These are phyloP conservation scores for Posidonia oceanica DNA, from an alignment of 116 monocot genomes.

Conservation along the genomic window DNA sequence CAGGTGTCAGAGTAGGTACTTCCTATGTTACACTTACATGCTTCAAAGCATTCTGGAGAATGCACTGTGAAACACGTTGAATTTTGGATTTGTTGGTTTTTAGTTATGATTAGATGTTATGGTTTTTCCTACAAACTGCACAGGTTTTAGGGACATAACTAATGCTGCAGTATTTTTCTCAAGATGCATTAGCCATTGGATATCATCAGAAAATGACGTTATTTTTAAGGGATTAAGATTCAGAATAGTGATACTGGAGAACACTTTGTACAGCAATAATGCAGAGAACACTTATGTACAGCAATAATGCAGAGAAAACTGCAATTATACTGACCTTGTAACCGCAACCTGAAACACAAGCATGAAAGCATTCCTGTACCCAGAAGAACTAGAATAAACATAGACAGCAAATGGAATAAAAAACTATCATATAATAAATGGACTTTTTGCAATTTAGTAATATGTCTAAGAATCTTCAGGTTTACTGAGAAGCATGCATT, in stretches of 20 bases:
- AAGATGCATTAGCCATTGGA: background rate
- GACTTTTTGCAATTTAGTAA: no score
- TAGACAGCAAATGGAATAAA: background rate
- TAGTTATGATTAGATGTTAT: no score
- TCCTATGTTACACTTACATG: no score
- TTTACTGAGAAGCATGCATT: background rate
- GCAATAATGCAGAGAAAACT: background rate
- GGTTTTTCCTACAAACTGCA: no score
- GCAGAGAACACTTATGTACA: background rate
- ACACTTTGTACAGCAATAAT: background rate
- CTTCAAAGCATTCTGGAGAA: no score
- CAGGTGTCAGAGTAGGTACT: no score
- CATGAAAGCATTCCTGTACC: constrained; percentile 76
- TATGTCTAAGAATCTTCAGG: no score
- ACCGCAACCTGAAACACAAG: constrained; percentile 78
- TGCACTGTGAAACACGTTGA: no score
- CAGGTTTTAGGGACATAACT: no score
- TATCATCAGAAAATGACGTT: background rate
- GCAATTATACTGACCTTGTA: constrained; percentile 47
- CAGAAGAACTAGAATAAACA: constrained; percentile 4
- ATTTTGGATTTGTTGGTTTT: no score
- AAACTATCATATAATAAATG: background rate
- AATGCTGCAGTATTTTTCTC: no score
- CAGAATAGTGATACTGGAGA: background rate
- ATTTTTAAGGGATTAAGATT: background rate